Evolutionary conservation across 176 grass and related monocot species (phyloP), one percentile per base, ranked within the genome.

Genomic region (Juncus effusus): DNA sequence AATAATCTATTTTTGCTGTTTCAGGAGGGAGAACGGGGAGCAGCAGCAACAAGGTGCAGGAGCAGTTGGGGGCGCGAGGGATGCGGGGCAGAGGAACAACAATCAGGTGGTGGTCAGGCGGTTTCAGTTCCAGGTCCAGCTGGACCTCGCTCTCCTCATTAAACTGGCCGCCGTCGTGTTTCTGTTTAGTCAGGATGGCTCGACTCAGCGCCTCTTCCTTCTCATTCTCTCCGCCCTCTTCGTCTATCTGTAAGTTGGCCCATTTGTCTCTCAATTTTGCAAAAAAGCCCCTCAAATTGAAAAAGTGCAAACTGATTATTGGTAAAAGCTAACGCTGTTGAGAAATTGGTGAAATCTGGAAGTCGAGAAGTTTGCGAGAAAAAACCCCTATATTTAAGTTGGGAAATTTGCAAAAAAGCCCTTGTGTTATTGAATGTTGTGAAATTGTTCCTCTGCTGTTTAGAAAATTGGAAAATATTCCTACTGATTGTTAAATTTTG

Each of bases 81-180:
- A 92, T 71, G 87, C 91, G 67, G 73, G 76, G 40, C 87, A 61
- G 7, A 28, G 19, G 19, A 79, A 64, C 77, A 81, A 89, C 77
- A 89, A 82, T 88, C 94, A 92, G 86, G 80, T 86, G 56, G 78
- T 93, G 45, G 88, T 82, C 72, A 91, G 94, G 80, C 85, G 88
- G 74, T 89, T 97, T 67, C 85, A 89, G 60, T 89, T 92, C 9
- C 84, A 83, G 59, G 92, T 97, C 83, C 88, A 97, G 72, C 83
- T 97, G 68, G 88, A 97, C 64, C 59, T 89, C 77, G 61, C 73
- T 14, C 61, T 97, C 54, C 88, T 97, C 66, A 78, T 97, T 75
- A 97, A 97, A 79, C 81, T 97, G 70, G 94, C 88, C 16, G 88
- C 85, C 42, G 80, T 92, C 6, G 85, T 97, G 15, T 97, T 97